A percentile compares a stretch with the other conserved stretches of the same genome.
Evolutionary conservation across 345 rosid species (phyloP).

Genomic region (Syzygium jambos): DNA sequence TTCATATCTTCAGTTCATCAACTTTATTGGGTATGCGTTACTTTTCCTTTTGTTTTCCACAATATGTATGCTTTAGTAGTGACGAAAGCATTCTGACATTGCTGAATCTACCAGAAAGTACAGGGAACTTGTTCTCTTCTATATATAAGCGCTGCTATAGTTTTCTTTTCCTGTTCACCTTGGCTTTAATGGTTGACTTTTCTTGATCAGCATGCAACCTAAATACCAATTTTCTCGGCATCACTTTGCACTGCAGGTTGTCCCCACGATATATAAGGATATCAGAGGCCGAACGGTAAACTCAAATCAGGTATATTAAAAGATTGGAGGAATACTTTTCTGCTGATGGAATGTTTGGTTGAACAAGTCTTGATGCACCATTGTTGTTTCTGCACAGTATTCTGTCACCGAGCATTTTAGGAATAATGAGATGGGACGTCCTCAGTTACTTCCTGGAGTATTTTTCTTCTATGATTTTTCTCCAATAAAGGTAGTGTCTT

Average conservation of each 20-base stretch:
- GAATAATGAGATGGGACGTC: constrained; percentile 34
- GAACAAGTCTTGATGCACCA: neutral
- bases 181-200: neutral
- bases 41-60: neutral
- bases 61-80: neutral
- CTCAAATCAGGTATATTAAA: constrained; percentile 60
- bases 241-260: constrained; percentile 47
- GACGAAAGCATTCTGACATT: neutral
- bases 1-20: neutral
- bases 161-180: neutral
- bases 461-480: constrained; percentile 89
- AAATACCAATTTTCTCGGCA: neutral
- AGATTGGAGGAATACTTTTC: neutral
- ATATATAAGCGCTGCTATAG: neutral
- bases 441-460: constrained; percentile 53
- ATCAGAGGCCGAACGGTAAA: constrained; percentile 45
- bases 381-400: constrained; percentile 32
- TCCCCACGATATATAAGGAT: constrained; percentile 77
- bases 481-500: constrained; percentile 66
- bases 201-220: neutral
- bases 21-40: neutral
- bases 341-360: neutral
- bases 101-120: neutral
- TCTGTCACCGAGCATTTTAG: constrained; percentile 88
- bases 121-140: neutral